Evolutionary conservation across 78 protist genomes (phyloP).

Genomic region (Speleostelium caveatum): DNA sequence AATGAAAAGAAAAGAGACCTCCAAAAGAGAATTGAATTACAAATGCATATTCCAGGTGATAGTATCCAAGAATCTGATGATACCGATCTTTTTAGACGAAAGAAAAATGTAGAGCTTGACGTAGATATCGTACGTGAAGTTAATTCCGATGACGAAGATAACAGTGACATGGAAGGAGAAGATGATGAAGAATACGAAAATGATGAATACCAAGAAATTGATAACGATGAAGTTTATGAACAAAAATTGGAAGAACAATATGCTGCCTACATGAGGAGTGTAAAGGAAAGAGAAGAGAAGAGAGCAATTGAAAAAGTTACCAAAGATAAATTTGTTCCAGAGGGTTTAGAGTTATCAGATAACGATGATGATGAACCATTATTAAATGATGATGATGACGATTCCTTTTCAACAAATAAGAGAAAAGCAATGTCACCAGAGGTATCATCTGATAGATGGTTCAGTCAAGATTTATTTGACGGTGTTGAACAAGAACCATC

Average conservation of each 20-base stretch:
- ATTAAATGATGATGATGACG: slow-evolving; percentile 32
- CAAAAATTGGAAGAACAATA: slow-evolving; percentile 50
- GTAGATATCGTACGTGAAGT: not conserved
- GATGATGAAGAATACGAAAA: slow-evolving; percentile 20
- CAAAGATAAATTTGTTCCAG: slow-evolving; percentile 8
- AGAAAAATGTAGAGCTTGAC: not conserved
- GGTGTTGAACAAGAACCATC: slow-evolving; percentile 8
- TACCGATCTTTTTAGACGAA: slow-evolving; percentile 16
- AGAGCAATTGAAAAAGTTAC: slow-evolving; percentile 11
- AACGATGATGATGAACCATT: slow-evolving; percentile 6
- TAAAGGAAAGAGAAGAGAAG: not conserved
- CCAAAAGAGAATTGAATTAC: slow-evolving; percentile 28
- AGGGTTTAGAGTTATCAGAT: not conserved
- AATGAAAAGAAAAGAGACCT: slow-evolving; percentile 37
- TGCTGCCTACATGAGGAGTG: not conserved
- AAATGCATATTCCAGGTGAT: slow-evolving; percentile 76
- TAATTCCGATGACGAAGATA: slow-evolving; percentile 20
- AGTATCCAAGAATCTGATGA: slow-evolving; percentile 13
- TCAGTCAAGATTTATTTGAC: slow-evolving; percentile 22
- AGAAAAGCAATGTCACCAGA: slow-evolving; percentile 20
- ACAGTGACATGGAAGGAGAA: slow-evolving; percentile 30
- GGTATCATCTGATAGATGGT: not conserved
- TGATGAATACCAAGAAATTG: slow-evolving; percentile 16
- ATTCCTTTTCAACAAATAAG: not conserved
- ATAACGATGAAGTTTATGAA: slow-evolving; percentile 44